Evolutionary conservation across 225 moss, liverwort and hornwort genomes (phyloP), one percentile per base, ranked within the genome.

Genomic region (Pseudisothecium myosuroides): DNA sequence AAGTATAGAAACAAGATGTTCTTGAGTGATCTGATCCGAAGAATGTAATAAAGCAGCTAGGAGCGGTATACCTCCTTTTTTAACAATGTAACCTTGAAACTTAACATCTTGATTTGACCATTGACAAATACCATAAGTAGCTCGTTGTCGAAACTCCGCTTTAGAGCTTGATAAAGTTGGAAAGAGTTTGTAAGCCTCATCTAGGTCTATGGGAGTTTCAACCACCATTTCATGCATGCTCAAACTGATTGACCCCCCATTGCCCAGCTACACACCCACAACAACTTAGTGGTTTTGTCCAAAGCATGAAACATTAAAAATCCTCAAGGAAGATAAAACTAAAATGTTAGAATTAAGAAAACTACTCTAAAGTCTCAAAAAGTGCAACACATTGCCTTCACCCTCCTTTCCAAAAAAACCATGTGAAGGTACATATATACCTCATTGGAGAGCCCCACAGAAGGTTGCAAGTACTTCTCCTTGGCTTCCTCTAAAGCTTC

Each of bases 201-300:
- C 0, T 28, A 27, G 28, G 0, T 45, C 14, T 17, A 29, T 17
- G 3, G 0, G 2, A 45, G 27, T 3, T 73, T 2, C 73, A 73
- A 17, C 17, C 17, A 45, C 45, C 45, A 37, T 73, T 73, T 45
- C 73, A 73, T 45, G 17, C 10, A 45, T 45, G 3, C 45, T 73
- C 10, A 28, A 45, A 1, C 1, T 3, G 0, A 9, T 29, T 28
- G 45, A 6, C 7, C 67, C 37, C 11, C 6, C 34, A 37, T 21
- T 67, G 67, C 21, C 4, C 0, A 0, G 1, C 73, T 73, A 28
- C 17, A 73, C 17, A 45, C 2, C 3, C 17, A 0, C 27, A 73
- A 45, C 45, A 73, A 28, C 0, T 0, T 45, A 28, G 22, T 10
- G 2, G 17, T 28, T 45, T 28, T 17, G 10, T 45, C 28, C 45